Evolutionary conservation across 345 rosid genomes (phyloP), one percentile per base, ranked within the genome.

Genomic region (Microcos paniculata): DNA sequence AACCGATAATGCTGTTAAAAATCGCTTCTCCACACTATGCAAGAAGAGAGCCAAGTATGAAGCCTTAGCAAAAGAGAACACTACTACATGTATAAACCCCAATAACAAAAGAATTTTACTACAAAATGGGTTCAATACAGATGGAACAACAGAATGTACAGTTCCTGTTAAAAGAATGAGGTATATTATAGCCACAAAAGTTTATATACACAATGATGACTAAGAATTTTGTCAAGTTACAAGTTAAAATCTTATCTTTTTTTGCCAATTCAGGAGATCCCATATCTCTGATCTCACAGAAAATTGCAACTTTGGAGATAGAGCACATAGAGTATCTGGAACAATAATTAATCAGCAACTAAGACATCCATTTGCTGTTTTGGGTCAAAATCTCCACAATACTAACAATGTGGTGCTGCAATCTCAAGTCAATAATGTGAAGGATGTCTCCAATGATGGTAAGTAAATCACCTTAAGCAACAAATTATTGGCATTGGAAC

Each of bases 1-100:
- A 83, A 96, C 99, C 19, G 99, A 96, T 86, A 96, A 96, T 80
- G 99, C 98, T 16, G 99, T 96, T 80, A 96, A 96, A 84, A 96
- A 96, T 78, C 84, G 99, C 40, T 96, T 96, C 81, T 84, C 99
- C n/a, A 96, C 99, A 42, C 82, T 96, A 64, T 93, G 99, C 81
- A 96, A 96, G 89, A 96, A 93, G 83, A 96, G 92, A 82, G 97
- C 97, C n/a, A 96, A 89, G 84, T 92, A 87, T 73, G 98, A 96
- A 85, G 94, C 97, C 75, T 82, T 91, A 72, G 92, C 90, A 13
- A 92, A 96, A 79, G 99, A 89, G 87, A 96, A 90, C 56, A 83
- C 51, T 53, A 80, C 55, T 58, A 59, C 88, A 71, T 85, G 74
- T 75, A 80, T 86, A 49, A 92, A 90, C 85, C 78, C 85, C 7